Base-by-base conservation (phyloP, 345 rosid species). In the Excoecaria agallocha region DNA sequence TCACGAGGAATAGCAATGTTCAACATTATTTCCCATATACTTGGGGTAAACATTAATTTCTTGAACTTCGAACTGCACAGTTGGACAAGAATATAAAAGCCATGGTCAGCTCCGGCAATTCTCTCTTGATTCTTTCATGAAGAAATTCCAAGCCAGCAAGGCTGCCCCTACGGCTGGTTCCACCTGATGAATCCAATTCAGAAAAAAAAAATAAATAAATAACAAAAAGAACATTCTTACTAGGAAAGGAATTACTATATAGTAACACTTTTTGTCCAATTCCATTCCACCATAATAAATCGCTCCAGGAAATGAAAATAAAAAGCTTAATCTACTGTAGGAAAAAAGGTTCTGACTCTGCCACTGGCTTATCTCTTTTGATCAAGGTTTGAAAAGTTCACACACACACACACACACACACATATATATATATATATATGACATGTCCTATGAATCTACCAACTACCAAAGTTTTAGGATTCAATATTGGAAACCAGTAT, bases 151-250 rank as follows among this genome's bases (percentile, higher is more conserved):
- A 17, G 91, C 94, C 71, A 89, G 80, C 76, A 89, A 80, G 9
- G 94, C 94, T 59, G 94, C 90, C 56, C 94, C 94, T 12, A 86
- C 84, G 0, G 91, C 91, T 37, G 94, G 94, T 73, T 89, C 94
- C 78, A 88, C 87, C 94, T 86, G 84, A 74, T 19, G 60, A 59
- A n/a, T 55, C 19, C 22, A 55, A 30, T 15, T 8, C 16, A 56
- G 51, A 37, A 22, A 54, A 52, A 5, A 4, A 22, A 46, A 1
- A 68, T 25, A 12, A 11, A 48, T 12, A 13, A 19, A 0, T n/a
- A n/a, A n/a, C n/a, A n/a, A n/a, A n/a, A n/a, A n/a, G n/a, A 3
- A 2, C 17, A 5, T 49, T 8, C 45, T 64, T 4, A 0, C 39
- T 19, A 19, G 12, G 12, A 41, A 19, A 64, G 17, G 35, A 58